Evolutionary conservation across 1,139 yeast species (phyloP).

Genomic region (Blastobotrys persicus): DNA sequence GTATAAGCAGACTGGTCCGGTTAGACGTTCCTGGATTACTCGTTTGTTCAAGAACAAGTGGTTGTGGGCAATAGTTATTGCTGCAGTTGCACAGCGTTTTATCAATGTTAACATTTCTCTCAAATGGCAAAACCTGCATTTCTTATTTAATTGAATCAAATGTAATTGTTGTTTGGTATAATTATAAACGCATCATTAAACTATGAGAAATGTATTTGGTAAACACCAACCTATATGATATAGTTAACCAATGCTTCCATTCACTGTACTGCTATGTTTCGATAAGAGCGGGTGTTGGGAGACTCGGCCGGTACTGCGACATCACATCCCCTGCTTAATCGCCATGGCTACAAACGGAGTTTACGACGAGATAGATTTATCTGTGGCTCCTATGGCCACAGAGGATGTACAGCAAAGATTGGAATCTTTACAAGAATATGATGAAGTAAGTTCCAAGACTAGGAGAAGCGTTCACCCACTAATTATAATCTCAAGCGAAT

Average conservation of each 20-base stretch:
- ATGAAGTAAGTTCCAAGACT: conserved; percentile 27
- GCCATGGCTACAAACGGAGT: conserved; percentile 10
- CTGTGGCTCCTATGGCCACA: conserved; percentile 31
- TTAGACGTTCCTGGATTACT: conserved; percentile 20
- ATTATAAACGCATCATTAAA: background rate
- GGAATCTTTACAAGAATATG: conserved; percentile 40
- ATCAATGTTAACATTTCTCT: conserved; percentile 1
- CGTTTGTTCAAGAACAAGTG: conserved; percentile 11
- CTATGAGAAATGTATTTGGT: background rate
- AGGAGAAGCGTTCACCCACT: too few relatives aligned
- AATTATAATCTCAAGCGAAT: too few relatives aligned
- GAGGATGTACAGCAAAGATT: conserved; percentile 42
- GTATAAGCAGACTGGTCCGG: conserved; percentile 28
- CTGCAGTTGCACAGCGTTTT: conserved; percentile 5
- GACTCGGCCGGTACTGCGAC: too few relatives aligned
- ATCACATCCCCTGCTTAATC: too few relatives aligned
- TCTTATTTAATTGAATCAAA: too few relatives aligned
- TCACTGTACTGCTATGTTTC: too few relatives aligned
- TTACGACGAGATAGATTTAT: conserved; percentile 26
- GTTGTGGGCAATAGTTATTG: conserved; percentile 11
- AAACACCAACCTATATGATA: too few relatives aligned
- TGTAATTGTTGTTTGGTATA: too few relatives aligned
- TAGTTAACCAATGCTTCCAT: too few relatives aligned
- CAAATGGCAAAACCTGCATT: too few relatives aligned
- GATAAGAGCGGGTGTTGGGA: too few relatives aligned